Conservation (phyloP, 805 yeast genomes). For the Yarrowia hollandica region DNA sequence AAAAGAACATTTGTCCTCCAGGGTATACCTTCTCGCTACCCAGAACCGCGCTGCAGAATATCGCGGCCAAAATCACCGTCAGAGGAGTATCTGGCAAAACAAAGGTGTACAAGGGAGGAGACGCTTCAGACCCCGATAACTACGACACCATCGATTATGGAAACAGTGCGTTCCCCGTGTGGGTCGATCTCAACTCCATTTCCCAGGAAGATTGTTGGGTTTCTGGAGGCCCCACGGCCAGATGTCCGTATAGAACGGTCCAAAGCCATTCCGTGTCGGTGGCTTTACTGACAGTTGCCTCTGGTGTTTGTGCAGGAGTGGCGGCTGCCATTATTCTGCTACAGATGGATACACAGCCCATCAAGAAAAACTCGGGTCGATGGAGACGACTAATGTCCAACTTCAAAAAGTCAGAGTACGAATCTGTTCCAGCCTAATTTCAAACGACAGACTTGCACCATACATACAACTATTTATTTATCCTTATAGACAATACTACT, state of each 20-base stretch:
- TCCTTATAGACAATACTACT: conserved; percentile 32
- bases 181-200: conserved; percentile 84
- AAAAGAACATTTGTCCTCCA: conserved; percentile 42
- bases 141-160: conserved; percentile 29
- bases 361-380: conserved; percentile 65
- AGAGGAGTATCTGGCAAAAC: background rate
- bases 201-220: conserved; percentile 80
- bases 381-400: conserved; percentile 61
- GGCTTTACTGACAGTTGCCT: conserved; percentile 65
- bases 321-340: conserved; percentile 54
- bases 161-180: conserved; percentile 47
- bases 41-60: conserved; percentile 50
- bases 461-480: conserved; percentile 34
- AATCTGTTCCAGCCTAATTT: conserved; percentile 85
- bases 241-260: conserved; percentile 72
- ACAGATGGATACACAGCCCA: conserved; percentile 62
- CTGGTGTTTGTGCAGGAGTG: conserved; percentile 56
- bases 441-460: too few species aligned
- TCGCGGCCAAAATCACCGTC: conserved; percentile 33
- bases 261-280: conserved; percentile 58
- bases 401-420: conserved; percentile 63
- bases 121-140: conserved; percentile 1
- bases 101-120: conserved; percentile 23
- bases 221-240: conserved; percentile 71
- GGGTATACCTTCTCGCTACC: conserved; percentile 50